phyloP scores from a whole-genome alignment of 164 flowering plant genomes.

The Magnolia kwangsiensis region DNA sequence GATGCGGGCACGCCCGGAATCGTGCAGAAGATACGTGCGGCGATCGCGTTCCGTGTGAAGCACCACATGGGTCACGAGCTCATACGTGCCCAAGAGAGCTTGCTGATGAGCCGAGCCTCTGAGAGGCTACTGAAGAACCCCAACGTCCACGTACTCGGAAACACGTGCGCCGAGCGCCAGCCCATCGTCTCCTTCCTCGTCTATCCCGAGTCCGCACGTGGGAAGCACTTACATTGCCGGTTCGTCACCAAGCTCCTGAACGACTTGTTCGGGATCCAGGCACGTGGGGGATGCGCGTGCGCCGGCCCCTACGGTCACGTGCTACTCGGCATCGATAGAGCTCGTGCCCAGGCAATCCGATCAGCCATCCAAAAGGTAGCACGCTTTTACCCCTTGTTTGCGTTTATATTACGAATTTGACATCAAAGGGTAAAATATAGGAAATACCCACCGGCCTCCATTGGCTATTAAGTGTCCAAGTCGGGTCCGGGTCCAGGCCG shows the following conservation, averaged over 20 bases:
- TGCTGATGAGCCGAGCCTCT: not conserved
- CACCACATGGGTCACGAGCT: conserved; percentile 7
- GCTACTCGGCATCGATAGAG: conserved; percentile 9
- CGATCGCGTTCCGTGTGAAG: conserved; percentile 14
- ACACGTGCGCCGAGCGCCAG: not conserved
- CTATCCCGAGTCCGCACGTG: not conserved
- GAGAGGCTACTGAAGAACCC: not conserved
- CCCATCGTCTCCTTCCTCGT: conserved; percentile 16
- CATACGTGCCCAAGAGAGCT: conserved; percentile 6
- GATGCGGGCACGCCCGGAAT: conserved; percentile 19
- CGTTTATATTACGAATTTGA: too few species aligned
- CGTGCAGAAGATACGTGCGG: conserved; percentile 19
- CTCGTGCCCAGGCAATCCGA: conserved; percentile 2
- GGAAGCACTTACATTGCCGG: conserved; percentile 15
- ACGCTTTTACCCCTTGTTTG: too few species aligned
- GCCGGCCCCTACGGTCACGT: conserved; percentile 17
- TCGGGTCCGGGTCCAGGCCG: too few species aligned
- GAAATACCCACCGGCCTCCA: too few species aligned
- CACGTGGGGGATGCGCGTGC: conserved; percentile 17
- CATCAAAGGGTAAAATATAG: too few species aligned
- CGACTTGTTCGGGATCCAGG: conserved; percentile 16
- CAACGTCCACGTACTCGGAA: conserved; percentile 1
- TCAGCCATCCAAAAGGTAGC: conserved; percentile 8
- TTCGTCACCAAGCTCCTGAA: conserved; percentile 20
- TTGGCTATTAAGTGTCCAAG: too few species aligned